Base-by-base conservation (phyloP, 371 early-diverging fungal genomes). In the Syncephalastrum racemosum region DNA sequence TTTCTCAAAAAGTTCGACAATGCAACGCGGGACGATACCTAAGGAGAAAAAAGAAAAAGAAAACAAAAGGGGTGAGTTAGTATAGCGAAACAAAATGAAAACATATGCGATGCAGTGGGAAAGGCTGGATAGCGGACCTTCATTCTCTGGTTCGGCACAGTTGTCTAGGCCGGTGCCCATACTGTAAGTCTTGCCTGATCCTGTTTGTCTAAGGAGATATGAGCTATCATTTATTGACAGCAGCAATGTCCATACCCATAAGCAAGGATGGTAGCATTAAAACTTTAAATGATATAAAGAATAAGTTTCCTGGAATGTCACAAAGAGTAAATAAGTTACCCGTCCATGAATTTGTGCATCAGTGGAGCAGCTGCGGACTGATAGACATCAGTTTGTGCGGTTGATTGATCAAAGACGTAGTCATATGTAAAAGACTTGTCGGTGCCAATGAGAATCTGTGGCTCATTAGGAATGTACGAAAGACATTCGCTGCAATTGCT, bases 131-230 rank as follows among this genome's bases (percentile, higher is more conserved):
- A 45, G 45, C 45, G 16, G 49, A 58, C 68, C 67, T 63, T 71
- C 62, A 45, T 66, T 60, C 47, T 69, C 66, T 48, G 76, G 67
- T 51, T 80, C 71, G 49, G 80, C 82, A 27, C 46, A 23, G 45
- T 50, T 63, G 47, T 81, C 73, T n/a, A 70, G 50, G 47, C 56
- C 85, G 12, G 94, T 93, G 52, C 95, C 94, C 98, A 99, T 99
- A 22, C 98, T 99, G 66, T 90, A 95, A 4, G 99, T 99, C 81
- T 99, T 99, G 46, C 98, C 97, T 15, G 92, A 90, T 8, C 93
- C 92, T 12, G 93, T 93, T 80, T 97, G 93, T 25, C 90, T 74
- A 53, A 47, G 5, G 27, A 56, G 13, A 31, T 31, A 31, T 31
- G 36, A 31, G 36, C 2, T 31, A 8, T 8, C 36, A 8, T 5